Percentiles rank a stretch among this genome's conserved stretches.
phyloP scores from a whole-genome alignment of 345 rosid genomes.

The Citrus sp. region DNA sequence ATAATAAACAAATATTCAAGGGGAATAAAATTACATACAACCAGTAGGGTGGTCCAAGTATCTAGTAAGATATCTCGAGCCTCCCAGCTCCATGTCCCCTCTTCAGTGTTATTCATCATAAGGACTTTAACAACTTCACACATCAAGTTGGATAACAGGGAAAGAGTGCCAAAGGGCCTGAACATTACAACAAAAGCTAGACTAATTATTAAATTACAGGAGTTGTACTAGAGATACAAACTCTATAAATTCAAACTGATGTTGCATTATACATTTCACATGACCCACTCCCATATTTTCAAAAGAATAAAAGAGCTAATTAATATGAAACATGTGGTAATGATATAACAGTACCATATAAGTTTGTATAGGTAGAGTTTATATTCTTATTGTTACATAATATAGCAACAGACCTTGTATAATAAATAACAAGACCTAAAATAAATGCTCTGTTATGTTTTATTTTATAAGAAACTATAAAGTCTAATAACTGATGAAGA shows the following conservation, averaged over 20 bases:
- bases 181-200: slow-evolving; percentile 27
- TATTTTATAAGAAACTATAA: no score
- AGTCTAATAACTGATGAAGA: not conserved
- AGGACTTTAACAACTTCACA: slow-evolving; percentile 85
- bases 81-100: slow-evolving; percentile 96
- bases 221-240: not conserved
- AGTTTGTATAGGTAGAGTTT: not conserved
- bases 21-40: slow-evolving; percentile 42
- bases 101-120: slow-evolving; percentile 51
- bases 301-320: not conserved
- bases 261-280: not conserved
- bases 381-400: not conserved
- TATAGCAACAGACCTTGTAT: not conserved
- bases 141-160: slow-evolving; percentile 79
- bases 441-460: not conserved
- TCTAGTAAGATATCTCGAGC: slow-evolving; percentile 96
- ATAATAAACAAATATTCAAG: not conserved
- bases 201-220: not conserved
- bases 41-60: slow-evolving; percentile 83
- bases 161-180: slow-evolving; percentile 90
- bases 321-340: not conserved
- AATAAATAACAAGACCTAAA: not conserved
- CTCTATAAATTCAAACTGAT: not conserved
- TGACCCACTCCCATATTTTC: not conserved
- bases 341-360: not conserved